Evolutionary conservation across 2,329 filamentous ascomycete species (phyloP), one percentile per base, ranked within the genome.

Genomic region (Penicillium psychrosexuale): DNA sequence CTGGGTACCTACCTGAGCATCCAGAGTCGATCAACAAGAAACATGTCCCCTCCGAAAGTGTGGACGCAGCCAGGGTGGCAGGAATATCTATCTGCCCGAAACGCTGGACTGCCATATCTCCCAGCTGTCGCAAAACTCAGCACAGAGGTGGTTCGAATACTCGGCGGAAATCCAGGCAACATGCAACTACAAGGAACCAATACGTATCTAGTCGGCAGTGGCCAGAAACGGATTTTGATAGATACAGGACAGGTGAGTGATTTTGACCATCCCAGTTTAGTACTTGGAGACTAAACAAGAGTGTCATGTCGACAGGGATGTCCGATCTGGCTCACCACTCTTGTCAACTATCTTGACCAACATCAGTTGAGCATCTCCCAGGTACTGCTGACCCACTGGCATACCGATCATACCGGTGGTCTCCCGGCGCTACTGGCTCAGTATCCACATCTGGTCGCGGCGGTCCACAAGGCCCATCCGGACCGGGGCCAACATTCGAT

Each of bases 131-230:
- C 76, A 51, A 62, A 73, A 36, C 51, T 78, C 49, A 76, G 58
- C 33, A 63, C 63, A 1, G 63, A 73, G 2, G 76, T 78, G 0
- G 55, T 77, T 7, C 72, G 76, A 1, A 57, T 79, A 0, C 64
- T 78, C 3, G 77, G 76, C 0, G 71, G 74, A 30, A 79, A 78
- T 47, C 64, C 75, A 0, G 76, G 77, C 8, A 72, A 74, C 60
- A 72, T 75, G 61, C 51, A 60, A 15, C 54, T 73, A 22, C 72
- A 75, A 64, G 73, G 73, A 1, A 73, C 72, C 5, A 73, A 75
- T 55, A 74, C 71, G 3, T 75, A 69, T 56, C 54, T 75, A 15
- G 63, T 75, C 9, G 73, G 73, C 9, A 73, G 66, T 7, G 73
- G 73, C 9, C 28, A 50, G 19, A 3, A 51, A 11, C 55, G 71